Percentiles rank a stretch among this genome's conserved stretches.
Conservation (phyloP, 352 stramenopile genomes). For the Phytophthora melonis region DNA sequence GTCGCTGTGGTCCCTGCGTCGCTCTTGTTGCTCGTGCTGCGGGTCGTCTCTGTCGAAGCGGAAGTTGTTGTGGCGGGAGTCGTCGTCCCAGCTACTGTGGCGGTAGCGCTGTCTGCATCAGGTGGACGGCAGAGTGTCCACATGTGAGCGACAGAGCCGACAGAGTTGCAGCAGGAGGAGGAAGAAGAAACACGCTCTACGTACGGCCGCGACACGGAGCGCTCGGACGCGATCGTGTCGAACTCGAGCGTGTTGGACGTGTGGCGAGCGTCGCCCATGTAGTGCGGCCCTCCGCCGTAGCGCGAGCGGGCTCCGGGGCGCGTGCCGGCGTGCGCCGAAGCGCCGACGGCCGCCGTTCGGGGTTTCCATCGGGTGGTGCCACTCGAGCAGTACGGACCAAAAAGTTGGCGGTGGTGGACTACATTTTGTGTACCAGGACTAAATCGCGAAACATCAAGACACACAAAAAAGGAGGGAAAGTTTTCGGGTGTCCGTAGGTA, state of each 20-base stretch:
- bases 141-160: background rate
- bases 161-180: too few relatives aligned
- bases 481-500: too few relatives aligned
- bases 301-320: background rate
- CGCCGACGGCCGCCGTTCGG: background rate
- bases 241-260: background rate
- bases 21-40: background rate
- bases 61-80: background rate
- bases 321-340: background rate
- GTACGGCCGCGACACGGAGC: slow-evolving; percentile 3
- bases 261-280: background rate
- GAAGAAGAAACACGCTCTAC: background rate
- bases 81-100: background rate
- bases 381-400: background rate
- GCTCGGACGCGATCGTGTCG: background rate
- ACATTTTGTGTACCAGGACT: too few relatives aligned
- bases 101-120: background rate
- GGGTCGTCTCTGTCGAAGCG: background rate
- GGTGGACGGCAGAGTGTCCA: background rate
- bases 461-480: too few relatives aligned
- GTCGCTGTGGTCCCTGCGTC: background rate
- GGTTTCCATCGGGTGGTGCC: background rate
- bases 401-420: background rate
- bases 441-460: too few relatives aligned
- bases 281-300: too few relatives aligned